A percentile compares a stretch with the other conserved stretches of the same genome.
These are phyloP conservation scores for Furcasterigmium sp. DNA, from an alignment of 2,329 filamentous ascomycete species.

Conservation along the genomic window DNA sequence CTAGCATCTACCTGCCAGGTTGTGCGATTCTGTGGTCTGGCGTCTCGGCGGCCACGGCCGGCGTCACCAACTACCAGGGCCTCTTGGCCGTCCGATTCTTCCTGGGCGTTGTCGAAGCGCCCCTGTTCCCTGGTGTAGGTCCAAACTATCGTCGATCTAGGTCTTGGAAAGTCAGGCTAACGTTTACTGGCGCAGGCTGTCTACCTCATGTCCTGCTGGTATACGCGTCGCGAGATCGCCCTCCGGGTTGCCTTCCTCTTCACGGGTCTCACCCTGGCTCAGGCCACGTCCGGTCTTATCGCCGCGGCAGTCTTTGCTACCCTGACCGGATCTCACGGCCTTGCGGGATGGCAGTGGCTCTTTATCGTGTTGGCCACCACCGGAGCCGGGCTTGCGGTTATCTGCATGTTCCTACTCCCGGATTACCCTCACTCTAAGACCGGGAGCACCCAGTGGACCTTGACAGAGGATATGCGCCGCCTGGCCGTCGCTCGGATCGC, in stretches of 20 bases:
- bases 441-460: conserved; percentile 3
- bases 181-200: neutral
- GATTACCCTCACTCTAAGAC: conserved; percentile 20
- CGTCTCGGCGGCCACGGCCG: conserved; percentile 24
- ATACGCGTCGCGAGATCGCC: conserved; percentile 10
- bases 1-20: conserved; percentile 33
- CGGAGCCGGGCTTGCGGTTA: conserved; percentile 30
- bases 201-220: conserved; percentile 11
- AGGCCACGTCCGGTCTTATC: conserved; percentile 6
- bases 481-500: conserved; percentile 5
- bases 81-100: conserved; percentile 25
- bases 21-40: conserved; percentile 36
- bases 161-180: too few species aligned
- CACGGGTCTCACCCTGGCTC: conserved; percentile 9
- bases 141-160: neutral
- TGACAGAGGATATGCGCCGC: conserved; percentile 5
- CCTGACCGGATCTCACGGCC: conserved; percentile 5
- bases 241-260: conserved; percentile 9
- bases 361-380: conserved; percentile 20
- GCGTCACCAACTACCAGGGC: conserved; percentile 20
- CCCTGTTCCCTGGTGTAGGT: conserved; percentile 7
- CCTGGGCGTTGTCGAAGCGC: conserved; percentile 25
- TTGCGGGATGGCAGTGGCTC: conserved; percentile 9
- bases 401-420: conserved; percentile 30
- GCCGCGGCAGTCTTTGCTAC: conserved; percentile 6